A percentile compares a stretch with the other conserved stretches of the same genome.
These are phyloP conservation scores for Lentinula raphanica DNA, from an alignment of 768 basidiomycete species.

Conservation along the genomic window DNA sequence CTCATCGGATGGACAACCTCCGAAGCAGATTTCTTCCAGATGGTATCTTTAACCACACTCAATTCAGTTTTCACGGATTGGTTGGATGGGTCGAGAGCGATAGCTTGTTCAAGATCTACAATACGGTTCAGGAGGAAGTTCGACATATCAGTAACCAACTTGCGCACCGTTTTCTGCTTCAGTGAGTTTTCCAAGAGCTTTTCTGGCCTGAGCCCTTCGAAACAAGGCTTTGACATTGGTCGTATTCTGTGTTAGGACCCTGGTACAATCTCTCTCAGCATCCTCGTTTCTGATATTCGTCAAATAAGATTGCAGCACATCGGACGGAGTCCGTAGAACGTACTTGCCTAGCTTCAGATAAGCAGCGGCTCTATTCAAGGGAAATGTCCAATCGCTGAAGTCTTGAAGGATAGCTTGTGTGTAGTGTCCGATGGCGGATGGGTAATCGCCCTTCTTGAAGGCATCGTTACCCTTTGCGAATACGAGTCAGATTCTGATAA, in stretches of 20 bases:
- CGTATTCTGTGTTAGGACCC: constrained; percentile 47
- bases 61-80: constrained; percentile 59
- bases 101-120: constrained; percentile 57
- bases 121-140: not conserved
- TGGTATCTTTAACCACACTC: constrained; percentile 37
- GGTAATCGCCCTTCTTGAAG: constrained; percentile 78
- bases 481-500: not conserved
- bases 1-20: constrained; percentile 21
- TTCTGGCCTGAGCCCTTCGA: constrained; percentile 69
- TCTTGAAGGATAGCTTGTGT: constrained; percentile 75
- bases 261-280: constrained; percentile 75
- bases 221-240: constrained; percentile 78
- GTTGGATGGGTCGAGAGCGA: constrained; percentile 62
- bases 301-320: no score
- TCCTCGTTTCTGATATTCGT: constrained; percentile 59
- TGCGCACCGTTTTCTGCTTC: constrained; percentile 59
- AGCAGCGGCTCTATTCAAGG: constrained; percentile 85
- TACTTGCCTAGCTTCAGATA: constrained; percentile 95
- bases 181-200: constrained; percentile 43
- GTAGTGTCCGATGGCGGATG: constrained; percentile 81
- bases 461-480: constrained; percentile 73
- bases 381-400: constrained; percentile 65
- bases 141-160: not conserved
- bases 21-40: constrained; percentile 22
- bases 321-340: constrained; percentile 32